Base-by-base conservation (phyloP, 1,284 basidiomycete genomes). In the Boletellus dicymbophilus region DNA sequence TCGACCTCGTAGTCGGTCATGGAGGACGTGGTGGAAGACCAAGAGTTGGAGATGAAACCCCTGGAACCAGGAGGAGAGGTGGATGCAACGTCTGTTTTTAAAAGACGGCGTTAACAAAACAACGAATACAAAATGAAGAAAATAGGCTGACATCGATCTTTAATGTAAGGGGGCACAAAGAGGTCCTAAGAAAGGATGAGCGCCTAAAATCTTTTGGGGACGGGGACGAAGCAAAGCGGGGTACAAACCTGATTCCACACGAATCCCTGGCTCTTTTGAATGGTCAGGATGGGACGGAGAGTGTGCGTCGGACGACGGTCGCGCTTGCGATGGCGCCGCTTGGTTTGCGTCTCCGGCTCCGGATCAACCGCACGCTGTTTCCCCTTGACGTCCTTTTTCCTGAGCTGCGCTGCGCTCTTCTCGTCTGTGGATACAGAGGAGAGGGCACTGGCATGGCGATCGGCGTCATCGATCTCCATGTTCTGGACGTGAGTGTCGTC, bases 161-260 rank as follows among this genome's bases (percentile, higher is more conserved):
- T 91, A 72, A 90, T 89, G 59, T 91, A 91, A 11, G 89, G 86
- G 21, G 89, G 89, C 16, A 91, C 83, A 59, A 91, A 91, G 18
- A 91, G 74, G 58, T 91, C 88, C 88, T 90, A n/a, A 10, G 28
- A 30, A 30, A 30, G 28, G 41, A 21, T 63, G 26, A 63, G 58
- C 26, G 12, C 40, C 33, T 33, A 33, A 33, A 33, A 33, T 7
- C 7, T 13, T 13, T 6, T 33, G 28, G 28, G 28, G 28, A 30
- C 4, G 28, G 28, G 28, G 3, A 13, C 12, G 6, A 15, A n/a
- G 20, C 5, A 33, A 26, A 33, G 18, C 4, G 22, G 42, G 43
- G 21, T 7, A 70, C 79, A 40, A 52, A 88, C 88, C 78, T 91
- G 88, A 61, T 91, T 91, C 88, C 88, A 91, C 4, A 91, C 88